Evolutionary conservation across 2,329 filamentous ascomycete genomes (phyloP), one percentile per base, ranked within the genome.

Genomic region (Exophiala phaeomuriformis): DNA sequence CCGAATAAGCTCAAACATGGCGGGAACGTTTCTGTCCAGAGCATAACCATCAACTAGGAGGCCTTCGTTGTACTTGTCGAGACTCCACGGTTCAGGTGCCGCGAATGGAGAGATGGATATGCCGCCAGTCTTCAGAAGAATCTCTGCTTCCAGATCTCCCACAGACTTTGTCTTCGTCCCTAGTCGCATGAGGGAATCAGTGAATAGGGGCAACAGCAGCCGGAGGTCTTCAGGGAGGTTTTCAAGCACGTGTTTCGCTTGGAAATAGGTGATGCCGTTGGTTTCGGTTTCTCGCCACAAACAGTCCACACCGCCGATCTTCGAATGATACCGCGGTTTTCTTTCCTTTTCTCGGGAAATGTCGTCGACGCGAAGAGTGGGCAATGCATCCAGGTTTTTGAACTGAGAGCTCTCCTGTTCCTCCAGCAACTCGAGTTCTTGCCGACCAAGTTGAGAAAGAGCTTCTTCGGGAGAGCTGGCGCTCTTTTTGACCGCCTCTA

Each of bases 261-360:
- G 85, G 75, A 98, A 95, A 68, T 98, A 98, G 1, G 91, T 97
- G 54, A 98, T 74, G 0, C 93, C 93, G 64, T 98, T 98, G 0
- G 93, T 98, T 1, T 89, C 87, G 5, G 90, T 89, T 69, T 95
- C 88, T 47, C 86, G 84, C 90, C 90, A 96, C 64, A 96, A 88
- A 3, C 93, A 81, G 43, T 85, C 82, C 39, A 85, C 79, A 36
- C 79, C 77, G 40, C 81, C 78, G 6, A 86, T 68, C 7, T 75
- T 72, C 37, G 73, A 76, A 59, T 82, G 74, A 19, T 77, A 73
- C 28, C 83, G 67, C n/a, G 86, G 81, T 58, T 91, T 87, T 51
- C 80, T 79, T 64, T 90, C 86, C 66, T 87, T 88, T 56, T 80
- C 74, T 51, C 90, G 81, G 0, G 89, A 86, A 54, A 98, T 97